A percentile compares a stretch with the other conserved stretches of the same genome.
Evolutionary conservation across 75 land plant genomes (phyloP).

Genomic region (Cunninghamia lanceolata): DNA sequence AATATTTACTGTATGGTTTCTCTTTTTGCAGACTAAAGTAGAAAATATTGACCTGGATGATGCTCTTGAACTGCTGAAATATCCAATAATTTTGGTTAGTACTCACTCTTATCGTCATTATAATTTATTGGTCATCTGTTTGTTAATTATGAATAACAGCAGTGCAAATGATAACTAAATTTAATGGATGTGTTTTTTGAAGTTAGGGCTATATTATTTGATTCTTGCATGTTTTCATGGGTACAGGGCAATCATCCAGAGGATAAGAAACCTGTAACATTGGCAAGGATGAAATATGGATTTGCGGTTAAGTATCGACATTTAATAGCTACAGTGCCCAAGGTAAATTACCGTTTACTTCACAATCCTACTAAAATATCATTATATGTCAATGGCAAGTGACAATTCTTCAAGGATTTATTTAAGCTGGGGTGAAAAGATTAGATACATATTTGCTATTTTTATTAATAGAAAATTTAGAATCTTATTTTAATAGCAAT

Average conservation of each 20-base stretch:
- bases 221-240: background rate
- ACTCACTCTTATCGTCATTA: background rate
- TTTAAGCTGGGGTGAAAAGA: background rate
- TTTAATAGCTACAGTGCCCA: constrained; percentile 43
- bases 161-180: background rate
- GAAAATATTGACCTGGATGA: constrained; percentile 44
- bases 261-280: constrained; percentile 31
- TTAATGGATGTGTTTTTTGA: background rate
- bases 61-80: constrained; percentile 50
- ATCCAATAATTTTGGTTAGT: constrained; percentile 49
- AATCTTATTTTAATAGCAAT: too few relatives aligned
- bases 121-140: background rate
- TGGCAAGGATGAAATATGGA: constrained; percentile 40
- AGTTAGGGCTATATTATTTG: background rate
- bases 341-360: constrained; percentile 23
- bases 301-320: constrained; percentile 40
- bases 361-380: background rate
- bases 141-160: background rate
- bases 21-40: constrained; percentile 36
- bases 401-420: too few relatives aligned
- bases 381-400: background rate
- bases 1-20: background rate
- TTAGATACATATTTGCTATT: too few relatives aligned
- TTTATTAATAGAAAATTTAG: too few relatives aligned
- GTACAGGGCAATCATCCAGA: constrained; percentile 63